Evolutionary conservation across 2,329 filamentous ascomycete species (phyloP), one percentile per base, ranked within the genome.

Genomic region (Aspergillus aculeatus): DNA sequence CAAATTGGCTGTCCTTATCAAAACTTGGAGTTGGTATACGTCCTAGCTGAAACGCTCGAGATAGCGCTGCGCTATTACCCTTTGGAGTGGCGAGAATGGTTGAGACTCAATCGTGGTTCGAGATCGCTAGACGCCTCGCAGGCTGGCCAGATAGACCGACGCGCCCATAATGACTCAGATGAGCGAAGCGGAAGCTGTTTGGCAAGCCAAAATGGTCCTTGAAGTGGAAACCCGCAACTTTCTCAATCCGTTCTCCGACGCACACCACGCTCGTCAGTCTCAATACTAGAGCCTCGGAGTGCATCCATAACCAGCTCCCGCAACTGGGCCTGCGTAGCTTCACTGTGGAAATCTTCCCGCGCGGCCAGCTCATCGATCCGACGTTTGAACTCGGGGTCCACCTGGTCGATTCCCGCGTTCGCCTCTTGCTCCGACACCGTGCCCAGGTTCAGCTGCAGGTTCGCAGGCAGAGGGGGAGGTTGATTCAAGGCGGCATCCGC

Each of bases 321-420:
- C 69, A 99, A 77, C 71, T 93, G 87, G 23, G 83, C 84, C 76
- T 99, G 95, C 4, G 90, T 91, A 61, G 89, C 86, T 56, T 91
- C 87, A 5, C 87, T 89, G 68, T 94, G 82, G 69, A 97, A 96
- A 71, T 98, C 92, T 24, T 89, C 87, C 47, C 92, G 83, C 38
- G 88, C 84, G 2, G 95, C 93, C 61, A 99, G 78, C 75, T 96
- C 90, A 70, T 98, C 92, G 71, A 99, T 98, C 56, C 91, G 84
- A 66, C 89, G 83, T 71, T 89, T 86, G 66, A 99, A 91, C 66
- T 93, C 92, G 1, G 91, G 87, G 71, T 98, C 92, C 9, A 89
- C 85, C 59, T 88, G 86, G 44, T 82, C 82, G 1, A 81, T 82
- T 6, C 85, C 84, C 12, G 85, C 86, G 49, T 85, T 81, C 0